Conservation (phyloP, 2,329 filamentous ascomycete genomes). For the Cadophora sp. region DNA sequence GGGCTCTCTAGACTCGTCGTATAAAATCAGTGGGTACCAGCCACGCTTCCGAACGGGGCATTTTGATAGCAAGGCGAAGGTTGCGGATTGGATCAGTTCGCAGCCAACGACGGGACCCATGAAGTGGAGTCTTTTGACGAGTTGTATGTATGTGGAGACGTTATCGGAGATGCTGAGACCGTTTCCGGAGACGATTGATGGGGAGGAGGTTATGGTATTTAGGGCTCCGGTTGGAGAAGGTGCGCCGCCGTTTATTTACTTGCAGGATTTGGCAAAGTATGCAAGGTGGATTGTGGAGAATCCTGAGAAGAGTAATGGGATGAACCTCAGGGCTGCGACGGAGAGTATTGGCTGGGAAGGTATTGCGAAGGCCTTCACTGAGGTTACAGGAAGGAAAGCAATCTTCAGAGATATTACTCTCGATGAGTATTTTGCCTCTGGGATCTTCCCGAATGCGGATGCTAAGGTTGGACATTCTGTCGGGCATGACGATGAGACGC, state of each 20-base stretch:
- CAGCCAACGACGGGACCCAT: slow-evolving; percentile 31
- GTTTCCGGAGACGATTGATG: slow-evolving; percentile 22
- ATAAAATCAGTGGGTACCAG: slow-evolving; percentile 48
- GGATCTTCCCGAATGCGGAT: slow-evolving; percentile 29
- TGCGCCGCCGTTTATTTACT: slow-evolving; percentile 34
- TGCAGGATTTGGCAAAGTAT: slow-evolving; percentile 41
- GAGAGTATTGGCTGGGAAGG: slow-evolving; percentile 36
- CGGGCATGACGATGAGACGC: slow-evolving; percentile 29
- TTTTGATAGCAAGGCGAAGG: slow-evolving; percentile 49
- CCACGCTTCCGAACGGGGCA: slow-evolving; percentile 48
- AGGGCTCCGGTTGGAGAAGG: slow-evolving; percentile 33
- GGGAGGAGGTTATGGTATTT: slow-evolving; percentile 26
- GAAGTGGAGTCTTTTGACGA: slow-evolving; percentile 42
- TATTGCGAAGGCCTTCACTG: slow-evolving; percentile 29
- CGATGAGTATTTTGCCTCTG: slow-evolving; percentile 32
- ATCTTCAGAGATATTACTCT: slow-evolving; percentile 32
- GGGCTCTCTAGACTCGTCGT: slow-evolving; percentile 49
- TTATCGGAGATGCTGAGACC: slow-evolving; percentile 36
- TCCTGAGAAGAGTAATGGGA: slow-evolving; percentile 33
- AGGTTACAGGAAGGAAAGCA: slow-evolving; percentile 34
- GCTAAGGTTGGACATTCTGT: slow-evolving; percentile 32
- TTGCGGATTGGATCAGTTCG: slow-evolving; percentile 38
- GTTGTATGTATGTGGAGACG: slow-evolving; percentile 45
- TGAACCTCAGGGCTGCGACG: slow-evolving; percentile 40
- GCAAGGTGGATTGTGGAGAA: slow-evolving; percentile 41